Conservation (phyloP, 495 filamentous ascomycete genomes). For the Xylaria longipes region DNA sequence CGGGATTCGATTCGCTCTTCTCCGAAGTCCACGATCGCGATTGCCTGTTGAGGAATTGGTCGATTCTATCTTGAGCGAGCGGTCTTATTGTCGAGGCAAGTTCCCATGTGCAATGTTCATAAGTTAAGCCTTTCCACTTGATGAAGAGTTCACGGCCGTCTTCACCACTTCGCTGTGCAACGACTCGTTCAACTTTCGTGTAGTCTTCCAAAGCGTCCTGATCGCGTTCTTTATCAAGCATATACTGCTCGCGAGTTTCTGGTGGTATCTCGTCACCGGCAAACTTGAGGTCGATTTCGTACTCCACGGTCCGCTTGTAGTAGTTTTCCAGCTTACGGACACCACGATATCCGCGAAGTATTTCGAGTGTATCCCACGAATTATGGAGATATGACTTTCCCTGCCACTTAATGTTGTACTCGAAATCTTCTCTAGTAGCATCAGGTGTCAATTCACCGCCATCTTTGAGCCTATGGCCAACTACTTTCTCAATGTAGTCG, state of each 20-base stretch:
- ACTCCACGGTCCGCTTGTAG: slow-evolving; percentile 77
- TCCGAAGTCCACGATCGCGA: slow-evolving; percentile 78
- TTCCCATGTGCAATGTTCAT: slow-evolving; percentile 96
- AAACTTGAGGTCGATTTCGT: slow-evolving; percentile 72
- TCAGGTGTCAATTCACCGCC: slow-evolving; percentile 65
- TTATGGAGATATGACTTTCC: slow-evolving; percentile 92
- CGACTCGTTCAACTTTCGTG: slow-evolving; percentile 90
- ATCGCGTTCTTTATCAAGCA: slow-evolving; percentile 85
- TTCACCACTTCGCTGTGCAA: slow-evolving; percentile 76
- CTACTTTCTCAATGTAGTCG: slow-evolving; percentile 85
- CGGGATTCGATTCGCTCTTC: slow-evolving; percentile 70
- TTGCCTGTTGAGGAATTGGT: slow-evolving; percentile 84
- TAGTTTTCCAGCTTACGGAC: slow-evolving; percentile 93
- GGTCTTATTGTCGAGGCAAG: slow-evolving; percentile 72
- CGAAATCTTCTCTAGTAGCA: slow-evolving; percentile 77
- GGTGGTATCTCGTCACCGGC: slow-evolving; percentile 73
- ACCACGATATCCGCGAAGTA: slow-evolving; percentile 66
- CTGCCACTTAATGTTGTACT: slow-evolving; percentile 98
- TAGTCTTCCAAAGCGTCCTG: slow-evolving; percentile 84
- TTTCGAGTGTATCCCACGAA: slow-evolving; percentile 85
- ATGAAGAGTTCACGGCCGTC: slow-evolving; percentile 84
- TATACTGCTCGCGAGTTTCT: slow-evolving; percentile 90
- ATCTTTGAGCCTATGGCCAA: slow-evolving; percentile 82
- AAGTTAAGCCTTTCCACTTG: slow-evolving; percentile 90
- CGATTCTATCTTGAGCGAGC: slow-evolving; percentile 84